Evolutionary conservation across 225 moss, liverwort and hornwort genomes (phyloP).

Genomic region (Straminergon stramineum): DNA sequence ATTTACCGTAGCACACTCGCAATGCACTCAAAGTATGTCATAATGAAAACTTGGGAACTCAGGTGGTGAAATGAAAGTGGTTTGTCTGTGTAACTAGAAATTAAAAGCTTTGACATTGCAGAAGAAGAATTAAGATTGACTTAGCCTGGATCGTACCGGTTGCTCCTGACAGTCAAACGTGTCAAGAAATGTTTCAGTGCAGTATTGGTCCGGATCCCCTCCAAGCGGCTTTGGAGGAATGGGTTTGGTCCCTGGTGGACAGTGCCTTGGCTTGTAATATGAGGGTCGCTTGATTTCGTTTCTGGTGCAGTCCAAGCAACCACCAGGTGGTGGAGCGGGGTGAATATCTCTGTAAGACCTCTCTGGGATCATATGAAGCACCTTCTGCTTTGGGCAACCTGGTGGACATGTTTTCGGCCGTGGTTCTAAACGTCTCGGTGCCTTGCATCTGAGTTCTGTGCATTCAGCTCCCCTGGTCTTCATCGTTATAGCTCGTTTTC

Average conservation of each 20-base stretch:
- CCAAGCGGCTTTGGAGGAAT: conserved; percentile 9
- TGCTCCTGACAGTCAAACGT: conserved; percentile 46
- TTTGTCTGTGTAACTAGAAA: not conserved
- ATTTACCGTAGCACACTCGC: not conserved
- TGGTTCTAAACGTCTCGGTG: not conserved
- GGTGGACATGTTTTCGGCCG: conserved; percentile 29
- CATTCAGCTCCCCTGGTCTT: conserved; percentile 8
- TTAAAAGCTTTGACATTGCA: not conserved
- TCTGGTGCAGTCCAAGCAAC: conserved; percentile 1
- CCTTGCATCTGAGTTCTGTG: not conserved
- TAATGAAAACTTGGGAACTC: not conserved
- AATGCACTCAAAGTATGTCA: not conserved
- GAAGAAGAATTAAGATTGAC: not conserved
- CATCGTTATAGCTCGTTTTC: not conserved
- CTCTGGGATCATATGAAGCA: not conserved
- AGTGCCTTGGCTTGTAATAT: conserved; percentile 2
- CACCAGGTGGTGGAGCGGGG: not conserved
- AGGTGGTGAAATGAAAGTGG: not conserved
- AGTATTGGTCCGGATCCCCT: not conserved
- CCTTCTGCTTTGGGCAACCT: conserved; percentile 24
- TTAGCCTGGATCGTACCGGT: conserved; percentile 5
- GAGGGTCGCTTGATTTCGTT: not conserved
- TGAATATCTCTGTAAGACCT: conserved; percentile 13
- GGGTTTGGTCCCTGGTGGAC: conserved; percentile 22
- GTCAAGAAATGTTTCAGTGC: conserved; percentile 32